Conservation (phyloP, 169 alveolate species). For the Babesia ovata region DNA sequence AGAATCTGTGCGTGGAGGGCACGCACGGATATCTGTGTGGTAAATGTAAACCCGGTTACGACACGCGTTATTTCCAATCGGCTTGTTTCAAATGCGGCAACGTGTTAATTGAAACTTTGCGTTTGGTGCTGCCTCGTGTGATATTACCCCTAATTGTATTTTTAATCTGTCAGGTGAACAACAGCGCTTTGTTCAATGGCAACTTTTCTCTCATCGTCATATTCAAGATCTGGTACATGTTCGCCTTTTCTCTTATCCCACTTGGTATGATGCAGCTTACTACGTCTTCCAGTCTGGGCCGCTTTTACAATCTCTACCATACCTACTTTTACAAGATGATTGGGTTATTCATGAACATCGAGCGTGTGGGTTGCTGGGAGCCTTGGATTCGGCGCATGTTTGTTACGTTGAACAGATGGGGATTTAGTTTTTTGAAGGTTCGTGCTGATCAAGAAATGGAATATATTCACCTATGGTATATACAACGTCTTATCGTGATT, state of each 20-base stretch:
- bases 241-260: constrained; percentile 46
- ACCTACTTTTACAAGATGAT: constrained; percentile 43
- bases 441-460: constrained; percentile 6
- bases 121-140: constrained; percentile 42
- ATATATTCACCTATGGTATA: constrained; percentile 52
- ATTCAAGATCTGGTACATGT: constrained; percentile 54
- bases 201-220: constrained; percentile 44
- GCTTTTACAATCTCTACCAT: constrained; percentile 34
- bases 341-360: constrained; percentile 16
- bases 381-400: not conserved
- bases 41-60: constrained; percentile 70
- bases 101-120: not conserved
- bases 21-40: constrained; percentile 76
- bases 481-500: constrained; percentile 38
- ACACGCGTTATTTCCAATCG: constrained; percentile 69
- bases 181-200: constrained; percentile 14
- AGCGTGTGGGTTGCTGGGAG: constrained; percentile 60
- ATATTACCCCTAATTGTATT: constrained; percentile 12
- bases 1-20: constrained; percentile 68
- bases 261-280: constrained; percentile 47
- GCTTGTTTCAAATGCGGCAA: constrained; percentile 60
- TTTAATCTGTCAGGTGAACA: constrained; percentile 23
- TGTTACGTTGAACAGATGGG: not conserved
- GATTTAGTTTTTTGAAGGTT: not conserved
- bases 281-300: constrained; percentile 53